phyloP scores from a whole-genome alignment of 202 grass and related monocot genomes.

The Zizania palustris region DNA sequence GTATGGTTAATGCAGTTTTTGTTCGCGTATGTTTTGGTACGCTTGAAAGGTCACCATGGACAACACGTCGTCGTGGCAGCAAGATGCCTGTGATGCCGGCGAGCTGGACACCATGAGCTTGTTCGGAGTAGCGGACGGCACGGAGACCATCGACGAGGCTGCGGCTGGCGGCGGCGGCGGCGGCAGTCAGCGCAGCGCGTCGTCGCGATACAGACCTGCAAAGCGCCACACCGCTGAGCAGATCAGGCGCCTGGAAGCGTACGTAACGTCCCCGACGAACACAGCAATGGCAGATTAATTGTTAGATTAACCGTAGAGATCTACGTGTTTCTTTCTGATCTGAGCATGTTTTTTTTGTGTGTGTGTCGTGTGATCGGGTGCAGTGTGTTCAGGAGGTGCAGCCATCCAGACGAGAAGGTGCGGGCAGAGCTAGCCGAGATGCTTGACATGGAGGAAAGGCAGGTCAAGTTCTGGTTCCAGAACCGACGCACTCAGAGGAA shows the following conservation, averaged over 20 bases:
- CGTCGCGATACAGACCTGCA: background rate
- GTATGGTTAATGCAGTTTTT: no score
- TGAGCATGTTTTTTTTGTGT: background rate
- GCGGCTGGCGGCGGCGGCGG: background rate
- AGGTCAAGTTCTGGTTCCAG: background rate
- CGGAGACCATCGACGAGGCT: background rate
- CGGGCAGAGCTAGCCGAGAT: background rate
- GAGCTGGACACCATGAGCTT: no score
- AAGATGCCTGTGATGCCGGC: no score
- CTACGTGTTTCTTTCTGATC: background rate
- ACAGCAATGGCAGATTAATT: background rate
- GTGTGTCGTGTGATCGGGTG: no score
- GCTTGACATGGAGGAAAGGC: background rate
- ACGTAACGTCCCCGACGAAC: background rate
- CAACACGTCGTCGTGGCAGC: no score
- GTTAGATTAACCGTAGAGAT: no score
- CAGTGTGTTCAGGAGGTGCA: background rate
- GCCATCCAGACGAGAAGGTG: background rate
- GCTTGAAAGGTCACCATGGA: no score
- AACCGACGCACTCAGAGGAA: background rate
- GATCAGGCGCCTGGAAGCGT: background rate
- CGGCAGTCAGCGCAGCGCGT: background rate
- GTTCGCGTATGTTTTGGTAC: no score
- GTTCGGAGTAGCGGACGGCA: background rate
- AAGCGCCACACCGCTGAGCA: background rate